Base-by-base conservation (phyloP, 345 rosid genomes). In the Linum usitatissimum region DNA sequence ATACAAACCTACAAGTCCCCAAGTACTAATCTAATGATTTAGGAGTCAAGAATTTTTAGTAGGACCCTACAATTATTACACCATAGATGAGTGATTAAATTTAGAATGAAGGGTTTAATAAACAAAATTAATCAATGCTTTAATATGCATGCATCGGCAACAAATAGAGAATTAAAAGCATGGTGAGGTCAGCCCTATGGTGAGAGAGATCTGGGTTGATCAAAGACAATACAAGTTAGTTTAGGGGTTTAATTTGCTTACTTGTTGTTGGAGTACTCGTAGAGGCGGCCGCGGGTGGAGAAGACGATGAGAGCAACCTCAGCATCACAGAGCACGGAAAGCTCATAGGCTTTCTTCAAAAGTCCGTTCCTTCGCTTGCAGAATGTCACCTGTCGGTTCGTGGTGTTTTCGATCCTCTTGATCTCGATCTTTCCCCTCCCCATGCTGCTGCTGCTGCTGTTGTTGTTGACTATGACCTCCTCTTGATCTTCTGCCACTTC, bases 351-450 rank as follows among this genome's bases (percentile, higher is more conserved):
- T 78, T 90, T 90, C 82, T 90, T 90, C 69, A 90, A 53, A 57
- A 90, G 80, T 18, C 97, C 97, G 73, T 87, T 91, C 71, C 97
- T 88, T 60, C 96, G 79, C 85, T 91, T 91, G 84, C 97, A 91
- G 71, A 91, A 91, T 7, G 97, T 91, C 48, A 91, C 97, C 68
- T 91, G 97, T 9, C 97, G 85, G 66, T 83, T 91, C 1, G 97
- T 91, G 0, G 97, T 83, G 84, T 91, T 91, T 77, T 91, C 97
- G 42, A 90, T 87, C 86, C 97, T 84, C 83, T 90, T 90, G 76
- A 90, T 90, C 76, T 87, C 97, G 51, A 91, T 91, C 86, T 91
- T 91, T 67, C 97, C 97, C 80, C 97, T 85, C 59, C 97, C 97
- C 97, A 91, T 45, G 51, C 15, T 10, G 14, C 51, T 45, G 15